Percentiles rank a stretch among this genome's conserved stretches.
These are phyloP conservation scores for Thalassiosira exigua DNA, from an alignment of 352 stramenopile species.

Conservation along the genomic window DNA sequence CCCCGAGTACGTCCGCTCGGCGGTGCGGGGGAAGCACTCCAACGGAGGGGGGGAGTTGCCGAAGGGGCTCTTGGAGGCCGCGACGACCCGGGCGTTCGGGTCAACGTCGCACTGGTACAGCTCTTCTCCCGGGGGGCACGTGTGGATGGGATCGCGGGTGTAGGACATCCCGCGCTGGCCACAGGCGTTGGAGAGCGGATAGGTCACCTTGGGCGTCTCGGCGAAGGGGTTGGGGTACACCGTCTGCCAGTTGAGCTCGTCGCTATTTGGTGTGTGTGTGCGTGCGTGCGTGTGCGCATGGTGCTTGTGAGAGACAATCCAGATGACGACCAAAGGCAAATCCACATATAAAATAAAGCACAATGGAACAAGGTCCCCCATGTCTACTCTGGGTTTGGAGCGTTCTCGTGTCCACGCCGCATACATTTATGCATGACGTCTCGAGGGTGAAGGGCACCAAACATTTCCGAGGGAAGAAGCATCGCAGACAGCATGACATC, in stretches of 20 bases:
- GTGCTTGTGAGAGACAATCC: too few relatives aligned
- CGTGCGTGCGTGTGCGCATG: too few relatives aligned
- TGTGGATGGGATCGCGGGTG: neutral
- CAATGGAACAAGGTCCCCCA: too few relatives aligned
- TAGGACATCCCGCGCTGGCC: conserved; percentile 18
- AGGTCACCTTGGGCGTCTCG: neutral
- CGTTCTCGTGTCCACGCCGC: too few relatives aligned
- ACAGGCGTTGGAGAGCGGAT: conserved; percentile 30
- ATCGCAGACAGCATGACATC: too few relatives aligned
- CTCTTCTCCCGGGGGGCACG: conserved; percentile 8
- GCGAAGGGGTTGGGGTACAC: neutral
- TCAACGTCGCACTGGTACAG: conserved; percentile 30
- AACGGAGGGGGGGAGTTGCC: conserved; percentile 25
- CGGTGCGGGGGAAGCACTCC: conserved; percentile 42
- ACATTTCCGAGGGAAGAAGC: too few relatives aligned
- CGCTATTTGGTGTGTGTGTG: too few relatives aligned
- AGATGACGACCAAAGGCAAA: too few relatives aligned
- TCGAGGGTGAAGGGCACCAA: too few relatives aligned
- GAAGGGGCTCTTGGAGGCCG: conserved; percentile 10
- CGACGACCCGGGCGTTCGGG: conserved; percentile 37
- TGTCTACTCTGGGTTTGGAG: too few relatives aligned
- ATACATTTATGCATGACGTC: too few relatives aligned
- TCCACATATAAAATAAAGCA: too few relatives aligned
- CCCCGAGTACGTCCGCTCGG: conserved; percentile 30
- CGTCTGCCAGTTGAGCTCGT: conserved; percentile 44